These are phyloP conservation scores for Hymenochaete sp. DNA, from an alignment of 1,284 basidiomycete species.

Conservation along the genomic window DNA sequence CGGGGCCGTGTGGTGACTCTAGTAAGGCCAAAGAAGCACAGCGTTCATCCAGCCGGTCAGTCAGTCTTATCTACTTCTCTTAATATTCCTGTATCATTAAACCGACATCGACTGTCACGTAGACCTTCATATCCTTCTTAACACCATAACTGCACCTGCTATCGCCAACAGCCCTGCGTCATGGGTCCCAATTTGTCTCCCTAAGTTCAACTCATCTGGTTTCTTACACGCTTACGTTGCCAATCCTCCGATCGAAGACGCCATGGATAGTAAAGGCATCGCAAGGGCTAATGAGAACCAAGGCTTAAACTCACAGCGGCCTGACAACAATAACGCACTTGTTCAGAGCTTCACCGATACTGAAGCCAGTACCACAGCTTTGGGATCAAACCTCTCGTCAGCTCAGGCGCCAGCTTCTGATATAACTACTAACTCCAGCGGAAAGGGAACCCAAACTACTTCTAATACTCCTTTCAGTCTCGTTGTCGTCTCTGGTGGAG, in stretches of 20 bases:
- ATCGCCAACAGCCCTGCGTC: conserved; percentile 67
- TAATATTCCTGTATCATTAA: neutral
- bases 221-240: conserved; percentile 93
- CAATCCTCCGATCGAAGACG: too few relatives aligned
- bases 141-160: conserved; percentile 65
- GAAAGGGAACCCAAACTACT: neutral
- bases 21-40: conserved; percentile 85
- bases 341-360: too few relatives aligned
- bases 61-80: neutral
- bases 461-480: too few relatives aligned
- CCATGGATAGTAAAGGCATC: too few relatives aligned
- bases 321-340: too few relatives aligned
- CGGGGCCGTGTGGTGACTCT: conserved; percentile 79
- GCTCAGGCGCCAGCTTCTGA: conserved; percentile 26
- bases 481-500: conserved; percentile 59
- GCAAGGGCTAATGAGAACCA: too few relatives aligned
- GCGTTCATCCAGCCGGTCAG: conserved; percentile 85
- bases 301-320: too few relatives aligned
- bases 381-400: too few relatives aligned
- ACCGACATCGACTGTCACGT: neutral
- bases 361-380: too few relatives aligned
- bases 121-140: conserved; percentile 85
- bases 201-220: conserved; percentile 85
- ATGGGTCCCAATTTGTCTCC: conserved; percentile 94
- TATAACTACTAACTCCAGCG: neutral